Evolutionary conservation across 1,284 basidiomycete species (phyloP).

Genomic region (Sanghuangporus baumii): DNA sequence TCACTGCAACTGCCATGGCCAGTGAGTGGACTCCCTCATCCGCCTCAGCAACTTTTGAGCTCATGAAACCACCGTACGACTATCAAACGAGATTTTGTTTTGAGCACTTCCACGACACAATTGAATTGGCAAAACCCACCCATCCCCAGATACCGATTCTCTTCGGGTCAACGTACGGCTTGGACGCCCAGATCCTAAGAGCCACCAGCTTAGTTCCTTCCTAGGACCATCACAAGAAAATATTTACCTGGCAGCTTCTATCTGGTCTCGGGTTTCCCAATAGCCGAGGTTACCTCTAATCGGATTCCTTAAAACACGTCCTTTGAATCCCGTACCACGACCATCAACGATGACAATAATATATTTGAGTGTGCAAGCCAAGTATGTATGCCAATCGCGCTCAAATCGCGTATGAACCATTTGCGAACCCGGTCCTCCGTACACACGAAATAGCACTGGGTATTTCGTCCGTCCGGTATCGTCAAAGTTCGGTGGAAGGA

Average conservation of each 20-base stretch:
- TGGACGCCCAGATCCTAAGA: slow-evolving; percentile 64
- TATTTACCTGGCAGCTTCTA: slow-evolving; percentile 74
- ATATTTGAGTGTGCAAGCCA: slow-evolving; percentile 80
- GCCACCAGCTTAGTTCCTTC: background rate
- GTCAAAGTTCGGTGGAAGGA: slow-evolving; percentile 89
- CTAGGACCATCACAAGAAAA: background rate
- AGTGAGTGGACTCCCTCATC: slow-evolving; percentile 81
- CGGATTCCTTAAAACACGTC: slow-evolving; percentile 74
- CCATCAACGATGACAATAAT: slow-evolving; percentile 87
- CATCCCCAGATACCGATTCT: slow-evolving; percentile 95
- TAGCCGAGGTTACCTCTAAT: slow-evolving; percentile 84
- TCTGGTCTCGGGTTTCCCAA: slow-evolving; percentile 84
- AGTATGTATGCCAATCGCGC: slow-evolving; percentile 84
- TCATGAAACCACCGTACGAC: slow-evolving; percentile 95
- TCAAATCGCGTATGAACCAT: slow-evolving; percentile 60
- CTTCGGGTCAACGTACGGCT: slow-evolving; percentile 72
- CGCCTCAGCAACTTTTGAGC: slow-evolving; percentile 85
- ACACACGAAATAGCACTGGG: slow-evolving; percentile 88
- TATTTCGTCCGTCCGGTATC: slow-evolving; percentile 89
- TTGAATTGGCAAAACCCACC: slow-evolving; percentile 48
- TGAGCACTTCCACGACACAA: background rate
- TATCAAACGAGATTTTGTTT: slow-evolving; percentile 27
- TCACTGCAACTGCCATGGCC: slow-evolving; percentile 83
- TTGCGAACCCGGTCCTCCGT: slow-evolving; percentile 89
- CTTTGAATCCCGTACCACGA: slow-evolving; percentile 91